Conservation (phyloP, 805 yeast species). For the Metschnikowia vanudenii region DNA sequence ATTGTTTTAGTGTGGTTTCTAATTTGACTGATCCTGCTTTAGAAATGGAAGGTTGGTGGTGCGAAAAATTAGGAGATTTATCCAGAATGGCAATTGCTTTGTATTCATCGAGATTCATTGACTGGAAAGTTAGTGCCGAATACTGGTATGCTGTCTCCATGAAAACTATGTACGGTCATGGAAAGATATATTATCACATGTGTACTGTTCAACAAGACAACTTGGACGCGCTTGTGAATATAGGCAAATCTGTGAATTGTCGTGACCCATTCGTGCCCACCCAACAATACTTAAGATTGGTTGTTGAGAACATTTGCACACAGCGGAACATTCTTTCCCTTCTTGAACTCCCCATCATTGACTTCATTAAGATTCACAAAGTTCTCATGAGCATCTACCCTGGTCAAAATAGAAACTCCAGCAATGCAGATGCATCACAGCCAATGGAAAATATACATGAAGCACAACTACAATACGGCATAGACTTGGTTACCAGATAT, state of each 20-base stretch:
- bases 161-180: conserved; percentile 76
- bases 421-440: conserved; percentile 8
- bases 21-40: conserved; percentile 53
- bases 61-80: conserved; percentile 80
- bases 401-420: conserved; percentile 2
- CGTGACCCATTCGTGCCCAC: conserved; percentile 85
- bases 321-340: conserved; percentile 58
- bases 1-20: conserved; percentile 62
- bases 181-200: conserved; percentile 83
- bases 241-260: conserved; percentile 76
- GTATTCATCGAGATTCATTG: conserved; percentile 74
- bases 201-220: conserved; percentile 81
- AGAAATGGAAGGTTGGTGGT: conserved; percentile 74
- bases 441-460: conserved; percentile 33
- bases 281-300: conserved; percentile 70
- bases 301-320: conserved; percentile 75
- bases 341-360: conserved; percentile 58
- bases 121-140: conserved; percentile 82
- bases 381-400: conserved; percentile 54
- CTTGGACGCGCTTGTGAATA: conserved; percentile 73
- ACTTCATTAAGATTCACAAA: conserved; percentile 65
- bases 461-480: conserved; percentile 51
- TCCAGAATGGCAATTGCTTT: conserved; percentile 86
- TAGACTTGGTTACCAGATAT: conserved; percentile 61
- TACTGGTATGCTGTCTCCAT: conserved; percentile 78